phyloP scores from a whole-genome alignment of 257 asterid species.

The Asclepias syriaca region DNA sequence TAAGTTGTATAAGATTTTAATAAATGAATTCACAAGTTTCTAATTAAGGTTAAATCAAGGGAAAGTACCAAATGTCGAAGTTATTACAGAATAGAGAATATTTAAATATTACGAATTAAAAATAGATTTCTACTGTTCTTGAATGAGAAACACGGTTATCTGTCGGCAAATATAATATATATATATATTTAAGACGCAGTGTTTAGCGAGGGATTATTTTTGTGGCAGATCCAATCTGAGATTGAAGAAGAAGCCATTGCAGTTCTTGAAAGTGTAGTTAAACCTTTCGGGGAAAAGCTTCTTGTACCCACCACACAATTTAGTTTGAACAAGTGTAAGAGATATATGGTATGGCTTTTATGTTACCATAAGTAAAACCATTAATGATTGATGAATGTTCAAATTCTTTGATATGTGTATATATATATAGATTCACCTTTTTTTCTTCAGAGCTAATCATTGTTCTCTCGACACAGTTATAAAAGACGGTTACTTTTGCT shows the following conservation, averaged over 20 bases:
- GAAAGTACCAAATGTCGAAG: no score
- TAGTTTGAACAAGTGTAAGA: neutral
- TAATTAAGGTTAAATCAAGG: no score
- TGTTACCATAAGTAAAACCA: neutral
- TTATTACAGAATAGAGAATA: no score
- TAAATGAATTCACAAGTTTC: no score
- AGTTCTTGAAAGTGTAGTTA: slow-evolving; percentile 34
- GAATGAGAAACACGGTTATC: neutral
- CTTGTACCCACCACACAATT: slow-evolving; percentile 30
- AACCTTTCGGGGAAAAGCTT: slow-evolving; percentile 32
- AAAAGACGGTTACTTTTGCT: neutral
- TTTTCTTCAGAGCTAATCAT: slow-evolving; percentile 8
- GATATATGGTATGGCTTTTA: neutral
- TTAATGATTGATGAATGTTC: neutral
- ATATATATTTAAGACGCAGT: neutral
- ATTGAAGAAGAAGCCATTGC: slow-evolving; percentile 16
- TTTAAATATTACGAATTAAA: no score
- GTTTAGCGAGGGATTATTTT: no score
- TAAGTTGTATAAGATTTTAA: no score
- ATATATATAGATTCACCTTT: neutral
- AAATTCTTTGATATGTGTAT: neutral
- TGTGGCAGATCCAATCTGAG: slow-evolving; percentile 39
- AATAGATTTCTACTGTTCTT: neutral
- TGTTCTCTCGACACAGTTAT: neutral
- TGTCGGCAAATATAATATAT: neutral